phyloP scores from a whole-genome alignment of 129 eudicot genomes.

The Silybum marianum region DNA sequence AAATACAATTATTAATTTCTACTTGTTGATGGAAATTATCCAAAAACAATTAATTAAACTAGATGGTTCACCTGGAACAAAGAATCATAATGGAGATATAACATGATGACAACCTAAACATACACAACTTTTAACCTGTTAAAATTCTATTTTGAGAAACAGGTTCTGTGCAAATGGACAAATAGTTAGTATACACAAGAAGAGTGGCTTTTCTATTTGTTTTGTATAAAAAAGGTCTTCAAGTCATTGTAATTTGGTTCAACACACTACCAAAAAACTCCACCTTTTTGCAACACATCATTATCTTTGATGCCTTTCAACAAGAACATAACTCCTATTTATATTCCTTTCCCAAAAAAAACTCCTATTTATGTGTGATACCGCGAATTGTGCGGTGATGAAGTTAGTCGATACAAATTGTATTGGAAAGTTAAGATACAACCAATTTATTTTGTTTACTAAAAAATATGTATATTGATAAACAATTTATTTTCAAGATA shows the following conservation, averaged over 20 bases:
- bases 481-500: too few relatives aligned
- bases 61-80: background rate
- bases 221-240: background rate
- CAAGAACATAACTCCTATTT: too few relatives aligned
- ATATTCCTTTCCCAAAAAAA: too few relatives aligned
- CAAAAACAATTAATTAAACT: background rate
- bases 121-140: background rate
- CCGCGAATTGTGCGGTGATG: too few relatives aligned
- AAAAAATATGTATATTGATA: too few relatives aligned
- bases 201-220: conserved; percentile 1
- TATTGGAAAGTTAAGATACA: too few relatives aligned
- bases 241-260: background rate
- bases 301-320: too few relatives aligned
- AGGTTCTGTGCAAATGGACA: background rate
- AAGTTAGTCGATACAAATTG: too few relatives aligned
- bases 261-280: background rate
- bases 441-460: too few relatives aligned
- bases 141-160: background rate
- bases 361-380: too few relatives aligned
- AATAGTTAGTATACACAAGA: background rate
- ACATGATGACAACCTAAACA: conserved; percentile 3
- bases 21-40: background rate
- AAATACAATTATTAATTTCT: background rate
- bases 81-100: background rate
- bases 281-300: background rate